Conservation (phyloP, 768 basidiomycete genomes). For the Rhizopogon vulgaris region DNA sequence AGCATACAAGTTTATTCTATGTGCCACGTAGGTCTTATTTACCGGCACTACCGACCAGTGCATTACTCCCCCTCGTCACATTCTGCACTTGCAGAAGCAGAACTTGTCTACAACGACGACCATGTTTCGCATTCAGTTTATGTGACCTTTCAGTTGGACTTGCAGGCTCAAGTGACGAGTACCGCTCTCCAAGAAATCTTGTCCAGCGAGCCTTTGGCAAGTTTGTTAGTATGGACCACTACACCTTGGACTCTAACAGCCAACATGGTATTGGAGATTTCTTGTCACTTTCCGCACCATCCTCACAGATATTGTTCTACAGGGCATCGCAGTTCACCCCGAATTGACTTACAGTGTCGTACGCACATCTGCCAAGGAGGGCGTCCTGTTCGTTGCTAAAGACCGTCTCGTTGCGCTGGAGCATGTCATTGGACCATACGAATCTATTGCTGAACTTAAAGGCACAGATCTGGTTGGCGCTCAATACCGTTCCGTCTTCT, state of each 20-base stretch:
- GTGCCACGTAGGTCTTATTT: constrained; percentile 63
- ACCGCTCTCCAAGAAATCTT: constrained; percentile 27
- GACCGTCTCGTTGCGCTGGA: constrained; percentile 39
- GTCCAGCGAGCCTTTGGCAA: constrained; percentile 28
- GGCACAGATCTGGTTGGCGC: constrained; percentile 51
- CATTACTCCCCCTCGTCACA: constrained; percentile 93
- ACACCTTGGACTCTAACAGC: constrained; percentile 96
- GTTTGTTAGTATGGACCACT: constrained; percentile 90
- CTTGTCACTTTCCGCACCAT: background rate
- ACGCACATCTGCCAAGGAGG: constrained; percentile 20
- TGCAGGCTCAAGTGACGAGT: constrained; percentile 12
- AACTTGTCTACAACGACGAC: constrained; percentile 84
- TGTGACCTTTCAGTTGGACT: constrained; percentile 67
- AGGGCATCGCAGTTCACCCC: constrained; percentile 87
- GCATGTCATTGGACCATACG: constrained; percentile 14
- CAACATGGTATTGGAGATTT: constrained; percentile 66
- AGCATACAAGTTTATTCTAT: no score
- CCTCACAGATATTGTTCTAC: background rate
- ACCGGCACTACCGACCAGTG: constrained; percentile 82
- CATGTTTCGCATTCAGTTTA: constrained; percentile 87
- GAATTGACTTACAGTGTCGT: constrained; percentile 64
- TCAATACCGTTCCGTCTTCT: constrained; percentile 59
- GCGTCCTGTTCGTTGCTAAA: constrained; percentile 42
- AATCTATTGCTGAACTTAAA: constrained; percentile 15
- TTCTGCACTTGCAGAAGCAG: constrained; percentile 93